Base-by-base conservation (phyloP, 2,329 filamentous ascomycete species). In the Fonsecaea monophora region DNA sequence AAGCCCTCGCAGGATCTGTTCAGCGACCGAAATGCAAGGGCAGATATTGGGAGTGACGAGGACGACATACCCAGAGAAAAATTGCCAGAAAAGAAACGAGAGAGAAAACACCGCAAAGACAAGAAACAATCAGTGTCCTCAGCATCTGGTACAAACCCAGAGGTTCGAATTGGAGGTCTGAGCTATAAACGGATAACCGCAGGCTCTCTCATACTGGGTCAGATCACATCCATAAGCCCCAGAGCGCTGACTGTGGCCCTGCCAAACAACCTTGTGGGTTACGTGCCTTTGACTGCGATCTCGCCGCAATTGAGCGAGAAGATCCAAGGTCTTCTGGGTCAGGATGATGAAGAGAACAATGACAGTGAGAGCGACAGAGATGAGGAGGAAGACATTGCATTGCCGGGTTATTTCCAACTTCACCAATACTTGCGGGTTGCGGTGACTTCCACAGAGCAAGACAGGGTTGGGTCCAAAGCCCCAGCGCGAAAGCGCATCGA, bases 201-300 rank as follows among this genome's bases (percentile, higher is more conserved):
- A 70, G 96, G 94, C 60, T 94, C 93, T 58, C 83, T 97, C 64
- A 88, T 99, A 0, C 89, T 99, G 53, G 95, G 92, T 53, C 92
- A 96, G 76, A 85, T 99, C 67, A 89, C 88, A 48, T 88, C 90
- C 68, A 92, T 99, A 77, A 94, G 90, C 70, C 82, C 87, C 63
- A 86, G 93, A 74, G 90, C 96, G 75, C 82, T 99, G 72, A 87
- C 90, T 55, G 82, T 99, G 62, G 88, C 93, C 21, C 84, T 99
- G 10, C 94, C 95, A 15, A 99, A 99, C 80, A 98, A 96, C 77
- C 86, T 99, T 37, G 89, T 87, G 56, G 96, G 95, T 56, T 95
- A 93, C 77, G 90, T 96, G 6, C 90, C 95, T 21, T 88, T 98
- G 71, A 96, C 94, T n/a, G 87, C 92, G n/a, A 86, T 99, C 59